Evolutionary conservation across 2,329 filamentous ascomycete genomes (phyloP).

Genomic region (Ophiostoma fasciatum): DNA sequence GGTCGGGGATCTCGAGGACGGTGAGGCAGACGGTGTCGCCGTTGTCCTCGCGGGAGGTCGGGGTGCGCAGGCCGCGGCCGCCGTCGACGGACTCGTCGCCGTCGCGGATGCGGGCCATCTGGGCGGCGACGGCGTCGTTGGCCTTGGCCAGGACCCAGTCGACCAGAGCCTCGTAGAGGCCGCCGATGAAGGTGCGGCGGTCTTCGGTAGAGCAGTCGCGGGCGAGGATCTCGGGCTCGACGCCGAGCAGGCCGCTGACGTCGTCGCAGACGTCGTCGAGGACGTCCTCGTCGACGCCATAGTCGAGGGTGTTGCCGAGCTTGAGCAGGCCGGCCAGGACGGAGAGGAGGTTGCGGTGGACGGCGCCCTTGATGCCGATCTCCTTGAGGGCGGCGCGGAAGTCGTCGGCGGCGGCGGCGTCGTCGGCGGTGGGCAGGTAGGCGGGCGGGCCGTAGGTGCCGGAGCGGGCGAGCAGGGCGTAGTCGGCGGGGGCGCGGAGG

Average conservation of each 20-base stretch:
- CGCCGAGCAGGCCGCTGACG: conserved; percentile 67
- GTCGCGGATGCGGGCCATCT: conserved; percentile 53
- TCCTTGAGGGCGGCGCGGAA: conserved; percentile 75
- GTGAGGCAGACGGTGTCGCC: conserved; percentile 82
- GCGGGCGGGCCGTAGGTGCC: conserved; percentile 74
- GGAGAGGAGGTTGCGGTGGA: conserved; percentile 71
- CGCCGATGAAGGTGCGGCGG: conserved; percentile 65
- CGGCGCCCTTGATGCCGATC: conserved; percentile 82
- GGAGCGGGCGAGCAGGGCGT: conserved; percentile 66
- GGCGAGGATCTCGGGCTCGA: conserved; percentile 72
- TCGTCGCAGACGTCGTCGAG: conserved; percentile 83
- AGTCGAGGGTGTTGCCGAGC: conserved; percentile 78
- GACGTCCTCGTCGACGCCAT: conserved; percentile 68
- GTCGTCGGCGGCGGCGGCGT: conserved; percentile 84
- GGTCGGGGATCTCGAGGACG: conserved; percentile 70
- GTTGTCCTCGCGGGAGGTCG: conserved; percentile 53
- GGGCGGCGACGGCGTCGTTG: conserved; percentile 66
- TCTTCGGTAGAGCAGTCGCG: conserved; percentile 74
- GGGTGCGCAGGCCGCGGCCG: conserved; percentile 40
- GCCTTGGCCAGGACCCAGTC: conserved; percentile 89
- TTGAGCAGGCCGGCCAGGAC: conserved; percentile 77
- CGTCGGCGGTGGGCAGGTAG: conserved; percentile 84
- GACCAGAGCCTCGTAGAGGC: conserved; percentile 83
- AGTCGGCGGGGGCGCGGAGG: conserved; percentile 61
- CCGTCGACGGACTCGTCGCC: conserved; percentile 55